These are phyloP conservation scores for Scenedesmus sp. DNA, from an alignment of 163 green algal species.

Conservation along the genomic window DNA sequence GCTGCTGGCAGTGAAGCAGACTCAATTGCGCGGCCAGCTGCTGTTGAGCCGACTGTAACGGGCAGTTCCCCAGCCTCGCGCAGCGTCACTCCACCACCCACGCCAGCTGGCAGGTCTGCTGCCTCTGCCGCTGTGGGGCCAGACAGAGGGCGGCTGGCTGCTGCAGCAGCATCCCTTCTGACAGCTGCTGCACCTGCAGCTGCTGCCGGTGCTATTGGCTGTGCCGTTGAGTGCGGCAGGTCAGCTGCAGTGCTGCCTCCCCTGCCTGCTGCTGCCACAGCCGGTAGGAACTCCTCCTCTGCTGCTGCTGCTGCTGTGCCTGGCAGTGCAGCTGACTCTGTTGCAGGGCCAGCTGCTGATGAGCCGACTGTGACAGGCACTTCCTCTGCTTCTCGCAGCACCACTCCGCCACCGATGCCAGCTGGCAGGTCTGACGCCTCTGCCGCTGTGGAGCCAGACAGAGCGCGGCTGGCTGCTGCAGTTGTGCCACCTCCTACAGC, in stretches of 20 bases:
- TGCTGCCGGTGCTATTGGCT: not conserved
- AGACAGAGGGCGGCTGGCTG: no score
- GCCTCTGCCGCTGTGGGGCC: slow-evolving; percentile 2
- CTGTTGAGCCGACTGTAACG: not conserved
- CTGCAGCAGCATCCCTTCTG: no score
- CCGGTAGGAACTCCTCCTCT: not conserved
- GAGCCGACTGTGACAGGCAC: not conserved
- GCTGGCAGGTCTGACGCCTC: not conserved
- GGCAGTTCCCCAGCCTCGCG: not conserved
- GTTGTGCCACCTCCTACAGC: not conserved
- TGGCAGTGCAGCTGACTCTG: not conserved
- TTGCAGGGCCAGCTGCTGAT: not conserved
- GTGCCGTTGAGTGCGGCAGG: slow-evolving; percentile 11
- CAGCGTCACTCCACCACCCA: not conserved
- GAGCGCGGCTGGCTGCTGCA: not conserved
- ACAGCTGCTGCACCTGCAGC: not conserved
- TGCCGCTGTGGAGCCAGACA: not conserved
- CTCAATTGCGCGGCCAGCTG: not conserved
- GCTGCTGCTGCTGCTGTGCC: no score
- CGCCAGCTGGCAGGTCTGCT: not conserved
- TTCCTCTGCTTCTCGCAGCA: not conserved
- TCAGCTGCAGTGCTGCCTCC: not conserved
- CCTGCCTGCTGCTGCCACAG: not conserved
- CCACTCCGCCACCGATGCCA: not conserved
- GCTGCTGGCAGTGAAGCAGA: not conserved